Percentiles rank a stretch among this genome's conserved stretches.
Evolutionary conservation across 495 filamentous ascomycete species (phyloP).

Genomic region (Staphylotrichum longicolle): DNA sequence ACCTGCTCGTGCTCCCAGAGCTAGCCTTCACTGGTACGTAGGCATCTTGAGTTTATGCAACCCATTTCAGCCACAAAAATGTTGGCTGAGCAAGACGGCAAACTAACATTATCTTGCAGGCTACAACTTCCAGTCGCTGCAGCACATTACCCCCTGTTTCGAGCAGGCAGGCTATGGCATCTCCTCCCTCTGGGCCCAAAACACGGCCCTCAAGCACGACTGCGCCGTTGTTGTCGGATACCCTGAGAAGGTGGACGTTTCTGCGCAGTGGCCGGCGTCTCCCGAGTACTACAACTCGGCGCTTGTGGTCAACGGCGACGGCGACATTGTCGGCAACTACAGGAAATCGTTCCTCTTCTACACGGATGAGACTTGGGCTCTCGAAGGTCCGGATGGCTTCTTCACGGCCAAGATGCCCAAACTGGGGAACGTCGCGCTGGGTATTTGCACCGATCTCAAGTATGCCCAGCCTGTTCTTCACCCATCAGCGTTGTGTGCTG

Average conservation of each 20-base stretch:
- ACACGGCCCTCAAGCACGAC: constrained; percentile 65
- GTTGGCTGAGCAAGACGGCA: too few relatives aligned
- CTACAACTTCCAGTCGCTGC: constrained; percentile 83
- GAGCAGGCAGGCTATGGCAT: constrained; percentile 73
- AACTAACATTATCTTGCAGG: constrained; percentile 46
- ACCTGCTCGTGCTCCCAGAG: constrained; percentile 81
- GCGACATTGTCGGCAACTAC: constrained; percentile 75
- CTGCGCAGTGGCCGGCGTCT: constrained; percentile 45
- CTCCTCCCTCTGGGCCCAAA: constrained; percentile 75
- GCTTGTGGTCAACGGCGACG: constrained; percentile 68
- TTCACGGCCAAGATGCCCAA: constrained; percentile 50
- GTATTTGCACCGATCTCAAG: constrained; percentile 80
- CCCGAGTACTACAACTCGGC: constrained; percentile 77
- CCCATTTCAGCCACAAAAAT: too few relatives aligned
- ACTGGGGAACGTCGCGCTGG: constrained; percentile 64
- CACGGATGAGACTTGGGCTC: constrained; percentile 68
- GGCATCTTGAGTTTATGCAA: constrained; percentile 32
- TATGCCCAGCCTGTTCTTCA: constrained; percentile 25
- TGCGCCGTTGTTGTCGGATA: constrained; percentile 89
- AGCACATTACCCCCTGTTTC: constrained; percentile 75
- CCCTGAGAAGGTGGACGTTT: constrained; percentile 65
- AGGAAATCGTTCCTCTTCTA: constrained; percentile 86
- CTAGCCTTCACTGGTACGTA: constrained; percentile 76
- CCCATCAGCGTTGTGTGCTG: neutral
- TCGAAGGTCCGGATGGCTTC: constrained; percentile 66